Base-by-base conservation (phyloP, 805 yeast species). In the Starmera dryadoides region DNA sequence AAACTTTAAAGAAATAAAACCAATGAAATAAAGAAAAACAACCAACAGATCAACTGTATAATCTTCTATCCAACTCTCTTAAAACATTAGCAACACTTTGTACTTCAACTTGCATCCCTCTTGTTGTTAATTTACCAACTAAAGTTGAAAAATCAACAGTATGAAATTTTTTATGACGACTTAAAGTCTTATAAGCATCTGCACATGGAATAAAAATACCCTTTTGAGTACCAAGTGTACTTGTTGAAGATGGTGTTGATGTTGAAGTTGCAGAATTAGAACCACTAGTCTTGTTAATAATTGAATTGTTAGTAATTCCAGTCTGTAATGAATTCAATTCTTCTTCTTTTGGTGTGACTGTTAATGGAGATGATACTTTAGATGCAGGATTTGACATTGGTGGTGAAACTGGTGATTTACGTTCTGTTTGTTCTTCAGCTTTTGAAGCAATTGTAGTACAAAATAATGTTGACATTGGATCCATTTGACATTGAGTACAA, bases 101-200 rank as follows among this genome's bases (percentile, higher is more conserved):
- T n/a, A 85, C 95, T 53, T 88, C 96, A 35, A 88, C 95, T 52
- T 82, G 86, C 82, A 85, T 84, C 3, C 95, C 96, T 45, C 83
- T 68, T 1, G 94, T 84, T 23, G 82, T 77, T 47, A 87, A 69
- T 49, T 81, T 77, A 12, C 84, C 84, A 4, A 86, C 88, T 44
- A 86, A 65, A 2, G 79, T 75, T 39, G 83, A 75, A 53, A 86
- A 77, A 45, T 86, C 93, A 16, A 81, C 86, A 7, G 76, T 67
- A 42, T 75, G 73, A 62, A 86, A 86, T 48, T 79, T 77, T 52
- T 82, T 81, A 58, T 87, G 96, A 41, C 95, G 68, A 25, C 89
- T 79, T 37, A 89, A 70, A 3, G 95, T 86, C 60, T 81, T 83
- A 62, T 86, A 88, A 0, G 96, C 96, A 52, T 88, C 95, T 12